Base-by-base conservation (phyloP, 2,329 filamentous ascomycete species). In the Xylaria sp. region DNA sequence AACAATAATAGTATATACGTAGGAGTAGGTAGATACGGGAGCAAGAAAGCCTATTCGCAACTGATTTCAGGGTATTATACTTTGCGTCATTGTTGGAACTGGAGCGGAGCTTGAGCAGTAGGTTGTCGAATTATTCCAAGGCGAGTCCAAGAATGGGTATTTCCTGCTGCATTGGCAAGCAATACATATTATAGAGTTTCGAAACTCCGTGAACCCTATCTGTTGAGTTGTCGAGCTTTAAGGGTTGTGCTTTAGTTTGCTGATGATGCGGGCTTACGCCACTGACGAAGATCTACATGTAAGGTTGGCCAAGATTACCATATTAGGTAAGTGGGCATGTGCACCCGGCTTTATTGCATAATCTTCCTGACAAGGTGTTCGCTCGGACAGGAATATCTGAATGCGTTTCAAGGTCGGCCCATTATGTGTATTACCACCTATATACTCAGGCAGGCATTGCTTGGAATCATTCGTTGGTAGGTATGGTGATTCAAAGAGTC, bases 281-380 rank as follows among this genome's bases (percentile, higher is more conserved):
- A 33, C 31, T 33, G 31, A 33, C 31, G 31, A 33, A 33, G 9
- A 33, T 10, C 31, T 33, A 33, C 31, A 33, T 33, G 18, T n/a
- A n/a, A n/a, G 41, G 15, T 15, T 18, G 13, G 5, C 52, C 46
- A 3, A 36, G 33, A 63, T 51, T 58, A n/a, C 61, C 56, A 23
- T 33, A 55, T 54, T 23, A 8, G 25, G 66, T 20, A 65, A 31
- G 12, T 63, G 54, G 31, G 57, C 68, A 62, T 49, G 61, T 68
- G 68, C 15, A 58, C 25, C 49, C 36, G 51, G 65, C 13, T 70
- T 70, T 65, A 20, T 39, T 66, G 62, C 68, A 70, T 68, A 65
- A 56, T 48, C 62, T 43, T 39, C n/a, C 13, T 66, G 56, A n/a
- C 13, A 23, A 49, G 20, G 12, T 64, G 15, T 23, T 36, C 10